A percentile compares a stretch with the other conserved stretches of the same genome.
These are phyloP conservation scores for Pseudogymnoascus sp. DNA, from an alignment of 2,329 filamentous ascomycete species.

Conservation along the genomic window DNA sequence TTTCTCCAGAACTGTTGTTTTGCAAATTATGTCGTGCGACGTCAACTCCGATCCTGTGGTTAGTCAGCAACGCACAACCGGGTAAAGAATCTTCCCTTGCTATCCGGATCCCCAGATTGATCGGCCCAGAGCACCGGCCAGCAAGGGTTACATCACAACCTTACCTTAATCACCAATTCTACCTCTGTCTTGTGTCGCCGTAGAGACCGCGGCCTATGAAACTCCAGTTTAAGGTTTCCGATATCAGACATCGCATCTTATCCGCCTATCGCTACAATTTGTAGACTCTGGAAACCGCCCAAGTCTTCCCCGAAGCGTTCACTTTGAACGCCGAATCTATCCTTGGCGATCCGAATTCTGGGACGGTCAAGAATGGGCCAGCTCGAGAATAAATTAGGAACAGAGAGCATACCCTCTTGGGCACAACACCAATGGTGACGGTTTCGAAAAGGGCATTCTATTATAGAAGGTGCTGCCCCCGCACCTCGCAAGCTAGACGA, in stretches of 20 bases:
- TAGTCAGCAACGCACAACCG: neutral
- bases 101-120: neutral
- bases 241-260: neutral
- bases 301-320: neutral
- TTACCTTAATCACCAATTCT: neutral
- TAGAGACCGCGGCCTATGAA: neutral
- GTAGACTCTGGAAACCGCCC: neutral
- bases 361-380: neutral
- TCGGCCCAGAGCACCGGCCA: neutral
- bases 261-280: neutral
- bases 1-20: neutral
- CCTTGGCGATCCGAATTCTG: neutral
- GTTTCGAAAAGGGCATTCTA: neutral
- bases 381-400: neutral
- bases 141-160: neutral
- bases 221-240: neutral
- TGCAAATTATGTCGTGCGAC: conserved; percentile 3
- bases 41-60: neutral
- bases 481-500: neutral
- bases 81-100: neutral
- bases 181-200: neutral
- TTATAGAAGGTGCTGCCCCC: neutral
- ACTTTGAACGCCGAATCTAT: neutral
- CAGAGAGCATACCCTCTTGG: neutral
- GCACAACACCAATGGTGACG: conserved; percentile 6